Evolutionary conservation across 345 rosid genomes (phyloP), one percentile per base, ranked within the genome.

Genomic region (Geranium brycei): DNA sequence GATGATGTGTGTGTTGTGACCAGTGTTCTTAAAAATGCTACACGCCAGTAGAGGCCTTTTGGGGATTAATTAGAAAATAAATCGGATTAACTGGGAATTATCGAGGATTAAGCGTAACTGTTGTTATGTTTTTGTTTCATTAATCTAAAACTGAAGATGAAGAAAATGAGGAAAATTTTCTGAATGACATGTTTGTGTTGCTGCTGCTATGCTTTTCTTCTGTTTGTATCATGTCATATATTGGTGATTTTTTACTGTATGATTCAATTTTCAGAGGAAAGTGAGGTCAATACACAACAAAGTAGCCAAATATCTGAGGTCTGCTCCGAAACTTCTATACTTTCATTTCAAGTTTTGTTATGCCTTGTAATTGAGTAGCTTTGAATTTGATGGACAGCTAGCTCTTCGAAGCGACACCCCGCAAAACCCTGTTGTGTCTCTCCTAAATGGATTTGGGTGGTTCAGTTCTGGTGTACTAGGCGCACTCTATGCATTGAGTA

Each of bases 381-480:
- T 63, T 69, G 53, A 32, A 23, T 23, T 23, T 23, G 28, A 23
- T 75, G 66, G 73, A 17, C 82, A 80, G 91, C 41, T 4, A 35
- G 41, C 41, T 35, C 41, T 35, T 35, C 41, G 41, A 35, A 76
- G 70, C 75, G 79, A 60, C 67, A 62, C 77, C 14, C 64, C 88
- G 14, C 69, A 85, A 14, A 88, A 82, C 75, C 81, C 87, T 51
- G 70, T 90, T 72, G 53, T 85, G 62, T 80, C 87, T 78, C 77
- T 90, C 64, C 72, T 87, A 66, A 90, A 90, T 71, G 87, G 83
- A 65, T 81, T 90, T 47, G 97, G 99, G 61, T 76, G 90, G 67
- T 78, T 93, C 60, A 77, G 90, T 58, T 69, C 80, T 59, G 88
- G 87, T 30, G 80, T 86, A 66, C 96, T 93, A 40, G 96, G 91